phyloP scores from a whole-genome alignment of 371 early-diverging fungal genomes.

The Parasitella parasitica region DNA sequence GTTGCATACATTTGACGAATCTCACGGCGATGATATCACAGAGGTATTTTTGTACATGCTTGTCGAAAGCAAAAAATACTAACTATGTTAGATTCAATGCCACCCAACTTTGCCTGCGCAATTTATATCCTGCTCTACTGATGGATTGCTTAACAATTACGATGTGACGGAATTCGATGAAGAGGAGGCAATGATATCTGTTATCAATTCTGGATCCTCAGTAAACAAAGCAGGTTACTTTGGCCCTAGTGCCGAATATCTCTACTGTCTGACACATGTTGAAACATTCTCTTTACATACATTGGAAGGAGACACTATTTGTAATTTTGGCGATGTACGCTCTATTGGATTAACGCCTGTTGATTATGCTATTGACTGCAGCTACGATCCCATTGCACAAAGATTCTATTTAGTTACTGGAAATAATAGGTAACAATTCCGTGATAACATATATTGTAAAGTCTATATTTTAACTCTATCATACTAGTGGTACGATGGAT shows the following conservation, averaged over 20 bases:
- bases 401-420: conserved; percentile 84
- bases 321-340: conserved; percentile 82
- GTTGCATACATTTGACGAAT: conserved; percentile 69
- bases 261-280: conserved; percentile 84
- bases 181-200: conserved; percentile 83
- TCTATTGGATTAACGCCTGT: conserved; percentile 50
- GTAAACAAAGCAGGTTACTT: conserved; percentile 85
- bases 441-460: neutral
- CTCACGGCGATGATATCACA: conserved; percentile 92
- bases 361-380: conserved; percentile 85
- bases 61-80: neutral
- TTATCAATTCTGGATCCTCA: conserved; percentile 80
- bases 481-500: conserved; percentile 64
- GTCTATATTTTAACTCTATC: neutral
- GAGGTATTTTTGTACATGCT: conserved; percentile 22
- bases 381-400: conserved; percentile 66
- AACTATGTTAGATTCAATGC: conserved; percentile 62
- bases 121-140: conserved; percentile 72
- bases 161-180: conserved; percentile 76
- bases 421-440: conserved; percentile 58
- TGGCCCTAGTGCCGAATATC: conserved; percentile 83
- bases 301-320: conserved; percentile 59
- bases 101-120: conserved; percentile 65
- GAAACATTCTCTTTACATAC: conserved; percentile 81
- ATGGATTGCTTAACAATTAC: conserved; percentile 77